Conservation (phyloP, 1,139 yeast species). For the Diutina catenulata region DNA sequence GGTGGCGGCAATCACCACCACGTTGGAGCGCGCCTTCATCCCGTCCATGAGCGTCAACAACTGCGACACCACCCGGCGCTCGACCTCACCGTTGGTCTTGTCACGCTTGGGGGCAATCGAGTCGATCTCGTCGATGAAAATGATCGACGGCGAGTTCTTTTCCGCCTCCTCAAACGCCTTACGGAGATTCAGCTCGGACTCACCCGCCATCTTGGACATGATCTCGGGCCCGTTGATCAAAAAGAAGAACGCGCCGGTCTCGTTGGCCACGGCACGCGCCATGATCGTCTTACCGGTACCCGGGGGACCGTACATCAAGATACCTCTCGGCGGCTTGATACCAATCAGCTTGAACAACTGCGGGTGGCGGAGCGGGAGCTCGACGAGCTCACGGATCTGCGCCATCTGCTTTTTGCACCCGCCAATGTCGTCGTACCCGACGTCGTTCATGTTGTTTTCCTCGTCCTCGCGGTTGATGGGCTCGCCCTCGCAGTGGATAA, state of each 20-base stretch:
- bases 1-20: constrained; percentile 81
- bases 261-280: constrained; percentile 99
- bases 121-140: constrained; percentile 96
- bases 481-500: constrained; percentile 98
- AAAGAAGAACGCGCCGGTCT: constrained; percentile 97
- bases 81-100: constrained; percentile 98
- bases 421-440: constrained; percentile 98
- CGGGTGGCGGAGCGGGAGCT: constrained; percentile 93
- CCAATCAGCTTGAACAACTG: constrained; percentile 94
- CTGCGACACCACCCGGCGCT: constrained; percentile 95
- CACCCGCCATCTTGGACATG: constrained; percentile 99
- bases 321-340: constrained; percentile 95
- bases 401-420: constrained; percentile 99
- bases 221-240: constrained; percentile 99
- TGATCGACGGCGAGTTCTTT: constrained; percentile 94
- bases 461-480: constrained; percentile 99
- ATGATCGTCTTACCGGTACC: constrained; percentile 98
- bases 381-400: constrained; percentile 93
- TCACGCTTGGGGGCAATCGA: constrained; percentile 99
- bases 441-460: constrained; percentile 90
- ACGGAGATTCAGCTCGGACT: constrained; percentile 92
- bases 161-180: constrained; percentile 99
- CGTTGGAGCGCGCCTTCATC: constrained; percentile 96
- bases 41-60: constrained; percentile 97
- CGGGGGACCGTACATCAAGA: constrained; percentile 96